Base-by-base conservation (phyloP, 495 filamentous ascomycete species). In the Hypoxylon perforatum region DNA sequence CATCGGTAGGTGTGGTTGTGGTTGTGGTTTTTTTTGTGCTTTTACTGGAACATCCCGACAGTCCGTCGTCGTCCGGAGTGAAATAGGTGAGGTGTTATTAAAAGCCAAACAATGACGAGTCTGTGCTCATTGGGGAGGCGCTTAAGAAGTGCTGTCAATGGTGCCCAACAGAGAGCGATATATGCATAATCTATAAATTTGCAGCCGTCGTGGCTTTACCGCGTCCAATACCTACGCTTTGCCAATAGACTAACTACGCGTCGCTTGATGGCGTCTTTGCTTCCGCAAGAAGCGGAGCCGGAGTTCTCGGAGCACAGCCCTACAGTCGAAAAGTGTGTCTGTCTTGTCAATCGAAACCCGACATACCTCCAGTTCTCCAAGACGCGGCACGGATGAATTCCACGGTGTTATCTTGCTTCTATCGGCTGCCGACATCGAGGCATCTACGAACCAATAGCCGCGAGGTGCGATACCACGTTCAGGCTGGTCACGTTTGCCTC, bases 321-420 rank as follows among this genome's bases (percentile, higher is more conserved):
- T n/a, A 2, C 14, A 18, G 10, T 52, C 10, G 17, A n/a, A n/a
- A n/a, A n/a, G n/a, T 48, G 18, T 39, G 11, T 48, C 39, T 50
- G 35, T 69, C 54, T 69, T 44, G 30, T 10, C 47, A 18, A 19
- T 50, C 50, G 49, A 59, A 52, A 69, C 65, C 56, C 25, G 25
- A 28, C 25, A 28, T 28, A 28, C 25, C 25, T 28, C 25, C 25
- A 28, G 25, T 17, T 44, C 14, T 30, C 25, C n/a, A 17, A 41
- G 45, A 14, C 36, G 50, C 11, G 28, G 25, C 38, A 55, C 30
- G 39, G 41, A 62, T 33, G 19, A 52, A 46, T 57, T 47, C 17
- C 54, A 42, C 52, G 35, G 11, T 25, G 48, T 61, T 64, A 57
- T 69, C 55, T 69, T 36, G 56, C 46, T 45, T 39, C 60, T 64